Evolutionary conservation across 768 basidiomycete species (phyloP).

Genomic region (Psilocybe subaeruginosa): DNA sequence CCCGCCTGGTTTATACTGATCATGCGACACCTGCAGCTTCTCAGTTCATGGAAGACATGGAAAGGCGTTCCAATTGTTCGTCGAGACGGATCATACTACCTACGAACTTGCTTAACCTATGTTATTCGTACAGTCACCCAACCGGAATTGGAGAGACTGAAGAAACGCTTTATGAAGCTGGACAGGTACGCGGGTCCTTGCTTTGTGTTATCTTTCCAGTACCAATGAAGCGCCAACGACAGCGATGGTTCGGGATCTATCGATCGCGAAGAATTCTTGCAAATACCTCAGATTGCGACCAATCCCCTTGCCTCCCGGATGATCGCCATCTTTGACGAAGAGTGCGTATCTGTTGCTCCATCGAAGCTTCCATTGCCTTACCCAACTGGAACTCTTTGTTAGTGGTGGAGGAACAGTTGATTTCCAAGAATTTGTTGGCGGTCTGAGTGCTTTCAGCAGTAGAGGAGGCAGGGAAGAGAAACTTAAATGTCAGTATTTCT

Average conservation of each 20-base stretch:
- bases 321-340: constrained; percentile 99
- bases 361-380: neutral
- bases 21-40: constrained; percentile 54
- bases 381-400: constrained; percentile 5
- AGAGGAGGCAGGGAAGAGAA: constrained; percentile 98
- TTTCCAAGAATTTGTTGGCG: constrained; percentile 99
- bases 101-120: constrained; percentile 11
- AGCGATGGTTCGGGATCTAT: constrained; percentile 98
- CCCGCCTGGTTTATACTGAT: neutral
- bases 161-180: constrained; percentile 99
- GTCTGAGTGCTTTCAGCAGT: constrained; percentile 96
- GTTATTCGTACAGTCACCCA: constrained; percentile 74
- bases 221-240: constrained; percentile 3
- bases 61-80: constrained; percentile 96
- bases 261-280: constrained; percentile 97
- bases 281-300: constrained; percentile 98
- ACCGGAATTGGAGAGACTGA: constrained; percentile 90
- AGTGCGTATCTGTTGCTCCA: constrained; percentile 61
- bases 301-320: constrained; percentile 96
- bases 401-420: constrained; percentile 99
- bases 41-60: constrained; percentile 98
- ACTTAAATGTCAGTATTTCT: constrained; percentile 72
- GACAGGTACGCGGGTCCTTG: constrained; percentile 61
- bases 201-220: neutral
- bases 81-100: constrained; percentile 24